Base-by-base conservation (phyloP, 75 land plant genomes). In the Picea glauca region DNA sequence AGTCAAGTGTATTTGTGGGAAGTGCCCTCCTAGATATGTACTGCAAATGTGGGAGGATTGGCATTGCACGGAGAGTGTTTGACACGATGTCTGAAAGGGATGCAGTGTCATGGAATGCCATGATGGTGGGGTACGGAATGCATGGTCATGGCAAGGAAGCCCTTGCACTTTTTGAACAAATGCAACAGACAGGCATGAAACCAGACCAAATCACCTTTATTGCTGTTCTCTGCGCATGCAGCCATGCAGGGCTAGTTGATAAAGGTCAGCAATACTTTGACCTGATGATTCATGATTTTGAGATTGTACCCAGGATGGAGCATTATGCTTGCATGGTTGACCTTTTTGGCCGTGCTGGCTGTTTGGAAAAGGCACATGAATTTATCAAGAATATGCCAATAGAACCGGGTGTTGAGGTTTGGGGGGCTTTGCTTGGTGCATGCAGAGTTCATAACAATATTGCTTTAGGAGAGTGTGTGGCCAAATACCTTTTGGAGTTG, bases 21-120 rank as follows among this genome's bases (percentile, higher is more conserved):
- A 86, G 76, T 75, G 77, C 85, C 5, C 68, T 88, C 20, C 35
- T 91, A 62, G 79, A 85, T 32, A 91, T 91, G 93, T 91, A 91
- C 75, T 86, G 87, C 14, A 88, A 87, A 58, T 91, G 93, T 83
- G 91, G 91, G 20, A 81, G 84, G 67, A 35, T 90, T 64, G 75
- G 75, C 4, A 72, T 78, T 58, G 87, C 93, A 32, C 50, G 78
- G 58, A 57, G 57, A 58, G 60, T 91, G 13, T 91, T 91, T 60
- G 60, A 81, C 21, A 72, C 21, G 21, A 84, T 86, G 81, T 60
- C 58, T 3, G 23, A 67, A 58, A 78, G 61, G 72, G 84, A 84
- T 81, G 79, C 82, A 13, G 93, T 84, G 30, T 83, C 88, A 13
- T 83, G 90, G 89, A 88, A 82, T 80, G 81, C 84, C 33, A 78